phyloP scores from a whole-genome alignment of 2,329 filamentous ascomycete genomes.

The Cordyceps militaris region DNA sequence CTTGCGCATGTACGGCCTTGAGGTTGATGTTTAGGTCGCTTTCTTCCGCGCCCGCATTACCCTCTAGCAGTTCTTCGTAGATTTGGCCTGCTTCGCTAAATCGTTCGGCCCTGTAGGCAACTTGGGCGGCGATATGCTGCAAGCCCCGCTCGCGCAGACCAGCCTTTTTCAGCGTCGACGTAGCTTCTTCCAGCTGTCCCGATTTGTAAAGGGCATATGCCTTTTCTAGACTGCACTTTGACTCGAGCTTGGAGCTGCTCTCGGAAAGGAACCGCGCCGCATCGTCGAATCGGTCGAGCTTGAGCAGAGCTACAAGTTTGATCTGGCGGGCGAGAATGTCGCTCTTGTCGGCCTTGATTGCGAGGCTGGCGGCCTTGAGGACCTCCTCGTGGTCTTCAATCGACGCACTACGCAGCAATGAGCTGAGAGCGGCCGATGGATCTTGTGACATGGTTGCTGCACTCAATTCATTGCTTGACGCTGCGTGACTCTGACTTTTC shows the following conservation, averaged over 20 bases:
- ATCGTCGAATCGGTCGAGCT: conserved; percentile 76
- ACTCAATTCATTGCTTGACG: conserved; percentile 20
- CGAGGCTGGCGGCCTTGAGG: conserved; percentile 55
- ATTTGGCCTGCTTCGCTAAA: conserved; percentile 59
- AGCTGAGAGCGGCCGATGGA: conserved; percentile 43
- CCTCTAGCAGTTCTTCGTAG: conserved; percentile 52
- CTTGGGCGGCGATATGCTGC: conserved; percentile 54
- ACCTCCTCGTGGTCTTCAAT: conserved; percentile 69
- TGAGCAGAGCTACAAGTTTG: conserved; percentile 67
- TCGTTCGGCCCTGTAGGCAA: conserved; percentile 67
- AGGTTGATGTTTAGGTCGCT: conserved; percentile 72
- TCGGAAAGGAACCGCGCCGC: conserved; percentile 62
- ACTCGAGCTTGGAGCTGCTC: conserved; percentile 53
- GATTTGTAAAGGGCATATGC: conserved; percentile 81
- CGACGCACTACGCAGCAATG: conserved; percentile 46
- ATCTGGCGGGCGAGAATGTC: conserved; percentile 58
- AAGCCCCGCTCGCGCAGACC: conserved; percentile 29
- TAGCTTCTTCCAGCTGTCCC: conserved; percentile 61
- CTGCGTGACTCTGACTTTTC: background rate
- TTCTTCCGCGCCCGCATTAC: conserved; percentile 51
- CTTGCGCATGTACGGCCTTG: conserved; percentile 64
- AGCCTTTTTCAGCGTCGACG: conserved; percentile 32
- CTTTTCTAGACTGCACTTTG: conserved; percentile 59
- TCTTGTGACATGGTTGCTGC: conserved; percentile 34
- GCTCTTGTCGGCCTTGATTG: conserved; percentile 53